These are phyloP conservation scores for Fusarium abutilonis DNA, from an alignment of 2,329 filamentous ascomycete species.

Conservation along the genomic window DNA sequence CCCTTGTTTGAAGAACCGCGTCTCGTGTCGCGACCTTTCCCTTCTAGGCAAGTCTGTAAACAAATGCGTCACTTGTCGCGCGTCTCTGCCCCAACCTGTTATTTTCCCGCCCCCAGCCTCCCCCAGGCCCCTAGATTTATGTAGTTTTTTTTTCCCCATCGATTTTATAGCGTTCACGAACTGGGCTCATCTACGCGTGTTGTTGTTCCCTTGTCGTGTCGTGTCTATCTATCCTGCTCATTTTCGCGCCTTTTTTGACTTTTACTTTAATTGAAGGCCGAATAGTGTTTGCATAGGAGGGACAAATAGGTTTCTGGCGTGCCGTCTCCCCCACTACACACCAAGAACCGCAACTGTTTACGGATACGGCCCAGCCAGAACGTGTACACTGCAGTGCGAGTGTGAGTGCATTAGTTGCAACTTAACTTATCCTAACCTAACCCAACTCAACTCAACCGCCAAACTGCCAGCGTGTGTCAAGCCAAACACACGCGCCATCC, in stretches of 20 bases:
- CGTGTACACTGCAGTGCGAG: too few species aligned
- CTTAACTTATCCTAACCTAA: not conserved
- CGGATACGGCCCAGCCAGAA: too few species aligned
- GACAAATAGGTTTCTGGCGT: constrained; percentile 1
- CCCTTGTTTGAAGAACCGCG: constrained; percentile 47
- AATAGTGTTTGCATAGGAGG: not conserved
- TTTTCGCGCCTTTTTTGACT: constrained; percentile 5
- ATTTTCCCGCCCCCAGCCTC: constrained; percentile 28
- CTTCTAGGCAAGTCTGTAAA: constrained; percentile 49
- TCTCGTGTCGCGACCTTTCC: constrained; percentile 47
- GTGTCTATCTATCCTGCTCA: not conserved
- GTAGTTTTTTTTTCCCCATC: not conserved
- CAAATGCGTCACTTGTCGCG: constrained; percentile 51
- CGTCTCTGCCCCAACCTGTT: constrained; percentile 30
- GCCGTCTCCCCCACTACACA: constrained; percentile 15
- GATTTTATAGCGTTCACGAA: not conserved
- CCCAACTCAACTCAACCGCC: constrained; percentile 12
- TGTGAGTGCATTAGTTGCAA: too few species aligned
- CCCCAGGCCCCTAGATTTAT: constrained; percentile 6
- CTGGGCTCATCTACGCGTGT: constrained; percentile 16
- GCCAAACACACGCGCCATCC: constrained; percentile 39
- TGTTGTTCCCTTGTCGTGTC: constrained; percentile 13
- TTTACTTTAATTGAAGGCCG: not conserved
- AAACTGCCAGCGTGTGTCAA: constrained; percentile 33
- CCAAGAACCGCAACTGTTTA: too few species aligned